Base-by-base conservation (phyloP, 148 eudicot genomes). In the Selenicereus undatus region DNA sequence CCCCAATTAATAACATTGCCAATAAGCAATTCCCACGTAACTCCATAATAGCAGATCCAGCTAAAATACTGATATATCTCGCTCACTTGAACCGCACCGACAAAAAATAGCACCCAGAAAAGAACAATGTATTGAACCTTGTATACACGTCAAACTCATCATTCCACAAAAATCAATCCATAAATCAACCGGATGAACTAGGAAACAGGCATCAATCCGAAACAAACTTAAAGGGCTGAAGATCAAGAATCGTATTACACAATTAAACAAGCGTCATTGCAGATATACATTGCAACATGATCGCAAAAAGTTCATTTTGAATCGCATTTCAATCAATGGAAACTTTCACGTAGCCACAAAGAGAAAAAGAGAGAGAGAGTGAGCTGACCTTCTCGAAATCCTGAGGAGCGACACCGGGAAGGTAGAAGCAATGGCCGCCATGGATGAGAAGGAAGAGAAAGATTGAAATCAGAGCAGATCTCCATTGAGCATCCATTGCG, bases 391-490 rank as follows among this genome's bases (percentile, higher is more conserved):
- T 86, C 65, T 88, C 87, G 83, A 88, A 88, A 86, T 88, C 90
- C 83, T 88, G 88, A 84, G 90, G 88, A 82, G 90, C 90, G 79
- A 88, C 88, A 50, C 90, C 88, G 21, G 88, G 88, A 21, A 88
- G 90, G 76, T 88, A 88, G 85, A 88, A 88, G 87, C 58, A 88
- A 75, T 80, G 79, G 4, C 45, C 88, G 80, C 80, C 83, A 84
- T 88, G 79, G 75, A 80, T 77, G 32, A 79, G 51, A 24, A 83
- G 62, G 79, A 79, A 9, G 76, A 83, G 43, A 58, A 81, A 35
- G 64, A 73, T 20, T 9, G 80, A 73, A 81, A 85, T 45, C 75
- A 85, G 82, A 56, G 85, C 29, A 79, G 81, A 83, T 76, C 79
- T 76, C 77, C 78, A 75, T 12, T 58, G 83, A 77, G 52, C 78